Percentiles rank a stretch among this genome's conserved stretches.
Conservation (phyloP, 768 basidiomycete species). For the Lentinus brumalis region DNA sequence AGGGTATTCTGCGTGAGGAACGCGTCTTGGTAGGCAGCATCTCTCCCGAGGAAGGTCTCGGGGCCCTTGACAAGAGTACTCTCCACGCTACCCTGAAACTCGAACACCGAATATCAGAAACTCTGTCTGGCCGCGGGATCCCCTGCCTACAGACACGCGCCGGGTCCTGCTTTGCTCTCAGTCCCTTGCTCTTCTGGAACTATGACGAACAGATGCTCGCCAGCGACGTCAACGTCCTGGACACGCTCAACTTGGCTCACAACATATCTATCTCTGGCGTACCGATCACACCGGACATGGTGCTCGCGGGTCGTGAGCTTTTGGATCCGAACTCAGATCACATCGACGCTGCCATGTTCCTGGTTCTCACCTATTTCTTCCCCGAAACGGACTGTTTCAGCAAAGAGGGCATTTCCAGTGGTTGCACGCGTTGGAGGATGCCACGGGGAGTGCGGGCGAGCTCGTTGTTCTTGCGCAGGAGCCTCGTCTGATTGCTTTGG, state of each 20-base stretch:
- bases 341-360: slow-evolving; percentile 66
- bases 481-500: slow-evolving; percentile 47
- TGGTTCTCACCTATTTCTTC: slow-evolving; percentile 84
- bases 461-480: slow-evolving; percentile 43
- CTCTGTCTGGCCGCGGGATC: slow-evolving; percentile 41
- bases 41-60: slow-evolving; percentile 34
- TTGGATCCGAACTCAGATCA: slow-evolving; percentile 51
- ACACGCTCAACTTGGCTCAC: slow-evolving; percentile 53
- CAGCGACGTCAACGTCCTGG: slow-evolving; percentile 57
- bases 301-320: slow-evolving; percentile 68
- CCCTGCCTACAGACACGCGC: slow-evolving; percentile 57
- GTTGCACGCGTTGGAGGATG: slow-evolving; percentile 55
- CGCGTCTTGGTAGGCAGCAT: slow-evolving; percentile 70
- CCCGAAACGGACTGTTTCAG: slow-evolving; percentile 71
- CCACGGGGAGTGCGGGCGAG: slow-evolving; percentile 38
- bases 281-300: slow-evolving; percentile 71
- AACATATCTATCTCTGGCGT: slow-evolving; percentile 67
- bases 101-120: slow-evolving; percentile 55
- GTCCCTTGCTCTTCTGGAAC: slow-evolving; percentile 76
- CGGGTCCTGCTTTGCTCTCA: slow-evolving; percentile 67
- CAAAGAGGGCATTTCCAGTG: slow-evolving; percentile 60
- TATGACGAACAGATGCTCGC: slow-evolving; percentile 56
- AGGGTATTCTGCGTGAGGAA: slow-evolving; percentile 74
- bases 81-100: slow-evolving; percentile 66
- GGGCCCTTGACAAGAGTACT: slow-evolving; percentile 61